Base-by-base conservation (phyloP, 2,329 filamentous ascomycete genomes). In the Pyrenophora tritici-repentis region DNA sequence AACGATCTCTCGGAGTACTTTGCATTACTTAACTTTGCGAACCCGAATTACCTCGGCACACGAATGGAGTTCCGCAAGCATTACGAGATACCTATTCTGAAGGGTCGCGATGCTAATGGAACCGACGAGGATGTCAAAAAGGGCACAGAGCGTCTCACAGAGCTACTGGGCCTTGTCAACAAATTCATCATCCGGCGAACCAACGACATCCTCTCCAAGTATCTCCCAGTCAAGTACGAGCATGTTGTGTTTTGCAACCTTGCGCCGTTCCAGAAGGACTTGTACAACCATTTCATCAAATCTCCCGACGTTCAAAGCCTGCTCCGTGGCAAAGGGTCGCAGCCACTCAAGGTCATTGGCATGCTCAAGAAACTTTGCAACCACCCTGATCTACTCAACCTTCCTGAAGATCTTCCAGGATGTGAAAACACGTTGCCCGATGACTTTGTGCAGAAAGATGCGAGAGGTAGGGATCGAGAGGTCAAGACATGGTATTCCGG, bases 1-100 rank as follows among this genome's bases (percentile, higher is more conserved):
- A 99, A 99, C 66, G 94, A 99, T 70, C 77, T 99, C n/a, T 95
- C 93, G 0, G 94, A 99, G 70, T 99, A 99, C 73, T 99, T 97
- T 66, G 87, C 94, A 3, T 82, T 99, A 8, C 89, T 97, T 53
- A 96, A 93, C 72, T 99, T 99, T 67, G 94, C 94, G 22, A 99
- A 99, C 63, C 94, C 94, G 0, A 89, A 90, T 61, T 84, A 97
- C 32, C 84, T 99, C 2, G 94, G 94, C 13, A 94, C 90, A 7
- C 85, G 92, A 20, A 83, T 85, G 38, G 94, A 99, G 36, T 99
- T 99, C 70, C 88, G 93, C 61, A 97, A 97, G 72, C 86, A 89
- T 37, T 99, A 90, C 64, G 94, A 99, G 69, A 80, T 97, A 17
- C 93, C 94, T 0, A 99, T 99, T 67, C 78, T 97, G 20, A 86